phyloP scores from a whole-genome alignment of 129 eudicot species.

The Pittosporum tobira region DNA sequence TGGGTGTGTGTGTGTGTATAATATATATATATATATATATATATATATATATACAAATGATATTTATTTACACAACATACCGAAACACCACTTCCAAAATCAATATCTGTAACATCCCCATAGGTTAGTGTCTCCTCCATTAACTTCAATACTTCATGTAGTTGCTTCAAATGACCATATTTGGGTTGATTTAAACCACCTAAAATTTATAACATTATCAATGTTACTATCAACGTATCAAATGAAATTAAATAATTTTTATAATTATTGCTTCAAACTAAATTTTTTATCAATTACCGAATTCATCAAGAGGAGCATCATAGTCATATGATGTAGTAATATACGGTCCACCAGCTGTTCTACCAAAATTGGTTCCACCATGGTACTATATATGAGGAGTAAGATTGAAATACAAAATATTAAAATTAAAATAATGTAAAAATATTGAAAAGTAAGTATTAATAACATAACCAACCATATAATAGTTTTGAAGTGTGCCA shows the following conservation, averaged over 20 bases:
- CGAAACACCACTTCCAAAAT: slow-evolving; percentile 31
- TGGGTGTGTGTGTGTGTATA: not conserved
- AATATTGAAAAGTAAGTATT: no score
- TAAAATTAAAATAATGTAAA: no score
- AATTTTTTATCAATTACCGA: slow-evolving; percentile 24
- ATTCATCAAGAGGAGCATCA: slow-evolving; percentile 81
- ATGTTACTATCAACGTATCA: no score
- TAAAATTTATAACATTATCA: no score
- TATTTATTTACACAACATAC: slow-evolving; percentile 15
- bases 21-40: not conserved
- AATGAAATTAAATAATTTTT: not conserved
- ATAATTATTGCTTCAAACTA: not conserved
- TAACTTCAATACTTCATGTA: slow-evolving; percentile 39
- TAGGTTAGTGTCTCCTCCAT: slow-evolving; percentile 47
- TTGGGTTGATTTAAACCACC: slow-evolving; percentile 58
- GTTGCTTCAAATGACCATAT: slow-evolving; percentile 56
- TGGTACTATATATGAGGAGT: no score
- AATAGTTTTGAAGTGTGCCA: slow-evolving; percentile 13
- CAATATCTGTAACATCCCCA: slow-evolving; percentile 29
- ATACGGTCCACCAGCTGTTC: slow-evolving; percentile 68
- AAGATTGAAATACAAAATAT: no score
- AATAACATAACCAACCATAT: slow-evolving; percentile 9
- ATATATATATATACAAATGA: no score
- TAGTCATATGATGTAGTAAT: slow-evolving; percentile 62
- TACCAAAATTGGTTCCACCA: no score